phyloP scores from a whole-genome alignment of 805 yeast species.

The Monosporozyma unispora region DNA sequence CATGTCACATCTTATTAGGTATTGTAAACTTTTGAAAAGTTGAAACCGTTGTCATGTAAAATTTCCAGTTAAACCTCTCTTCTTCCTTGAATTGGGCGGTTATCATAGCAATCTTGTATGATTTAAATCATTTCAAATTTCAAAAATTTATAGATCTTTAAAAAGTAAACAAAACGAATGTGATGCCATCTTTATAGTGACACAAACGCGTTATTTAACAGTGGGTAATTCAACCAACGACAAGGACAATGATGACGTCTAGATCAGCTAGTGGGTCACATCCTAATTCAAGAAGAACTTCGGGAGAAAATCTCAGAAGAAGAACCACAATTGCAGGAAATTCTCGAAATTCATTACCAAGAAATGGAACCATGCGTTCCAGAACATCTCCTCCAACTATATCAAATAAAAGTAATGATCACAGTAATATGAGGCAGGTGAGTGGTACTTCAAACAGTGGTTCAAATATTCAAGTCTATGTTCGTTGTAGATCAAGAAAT shows the following conservation, averaged over 20 bases:
- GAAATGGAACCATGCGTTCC: neutral
- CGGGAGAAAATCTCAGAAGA: neutral
- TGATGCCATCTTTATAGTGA: no score
- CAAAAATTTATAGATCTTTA: neutral
- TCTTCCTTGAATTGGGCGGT: no score
- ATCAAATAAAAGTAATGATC: neutral
- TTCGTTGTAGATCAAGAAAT: slow-evolving; percentile 48
- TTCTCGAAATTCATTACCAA: neutral
- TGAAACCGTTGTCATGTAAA: no score
- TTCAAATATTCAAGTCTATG: slow-evolving; percentile 44
- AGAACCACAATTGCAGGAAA: neutral
- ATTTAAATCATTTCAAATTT: no score
- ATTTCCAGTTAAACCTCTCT: no score
- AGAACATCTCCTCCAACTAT: neutral
- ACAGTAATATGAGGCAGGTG: neutral
- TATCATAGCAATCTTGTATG: no score
- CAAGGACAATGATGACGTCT: neutral
- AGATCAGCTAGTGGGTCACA: neutral
- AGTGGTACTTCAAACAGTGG: neutral
- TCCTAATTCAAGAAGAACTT: neutral
- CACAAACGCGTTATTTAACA: neutral
- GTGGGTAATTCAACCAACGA: neutral
- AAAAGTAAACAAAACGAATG: neutral
- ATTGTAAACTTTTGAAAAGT: no score
- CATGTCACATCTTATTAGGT: no score